Conservation (phyloP, 768 basidiomycete genomes). For the Chalciporus sphaerocephalus region DNA sequence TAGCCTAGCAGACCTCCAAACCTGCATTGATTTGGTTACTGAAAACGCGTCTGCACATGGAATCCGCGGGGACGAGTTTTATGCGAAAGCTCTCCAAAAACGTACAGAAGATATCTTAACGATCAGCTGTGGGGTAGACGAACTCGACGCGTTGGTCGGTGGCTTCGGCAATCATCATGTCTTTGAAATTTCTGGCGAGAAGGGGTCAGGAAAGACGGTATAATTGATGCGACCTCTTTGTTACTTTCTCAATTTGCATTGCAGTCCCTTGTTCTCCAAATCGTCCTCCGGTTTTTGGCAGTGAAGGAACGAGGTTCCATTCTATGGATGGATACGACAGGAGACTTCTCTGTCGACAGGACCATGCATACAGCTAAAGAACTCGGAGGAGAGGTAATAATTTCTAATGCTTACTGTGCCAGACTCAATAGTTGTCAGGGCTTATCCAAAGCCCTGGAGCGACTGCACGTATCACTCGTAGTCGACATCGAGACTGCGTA, state of each 20-base stretch:
- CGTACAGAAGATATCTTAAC: slow-evolving; percentile 8
- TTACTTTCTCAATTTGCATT: slow-evolving; percentile 2
- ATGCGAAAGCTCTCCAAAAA: slow-evolving; percentile 15
- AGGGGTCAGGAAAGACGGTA: slow-evolving; percentile 67
- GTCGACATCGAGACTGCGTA: slow-evolving; percentile 56
- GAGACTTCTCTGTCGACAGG: slow-evolving; percentile 56
- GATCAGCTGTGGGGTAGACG: slow-evolving; percentile 37
- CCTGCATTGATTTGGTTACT: slow-evolving; percentile 37
- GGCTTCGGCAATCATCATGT: slow-evolving; percentile 50
- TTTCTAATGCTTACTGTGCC: background rate
- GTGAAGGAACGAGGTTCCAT: slow-evolving; percentile 35
- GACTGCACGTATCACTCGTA: slow-evolving; percentile 54
- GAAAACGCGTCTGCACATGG: slow-evolving; percentile 44
- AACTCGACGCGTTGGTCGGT: slow-evolving; percentile 50
- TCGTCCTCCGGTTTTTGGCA: slow-evolving; percentile 51
- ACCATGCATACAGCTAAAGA: slow-evolving; percentile 37
- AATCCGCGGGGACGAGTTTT: slow-evolving; percentile 28
- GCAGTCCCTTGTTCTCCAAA: slow-evolving; percentile 60
- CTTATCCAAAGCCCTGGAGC: slow-evolving; percentile 40
- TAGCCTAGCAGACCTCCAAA: slow-evolving; percentile 45
- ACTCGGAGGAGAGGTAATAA: slow-evolving; percentile 25
- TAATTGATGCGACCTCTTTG: slow-evolving; percentile 16
- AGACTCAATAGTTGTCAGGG: slow-evolving; percentile 21
- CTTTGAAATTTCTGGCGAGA: slow-evolving; percentile 66
- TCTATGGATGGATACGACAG: slow-evolving; percentile 71